Percentiles rank a stretch among this genome's conserved stretches.
phyloP scores from a whole-genome alignment of 106 monocot species.

The Dendrobium nobile region DNA sequence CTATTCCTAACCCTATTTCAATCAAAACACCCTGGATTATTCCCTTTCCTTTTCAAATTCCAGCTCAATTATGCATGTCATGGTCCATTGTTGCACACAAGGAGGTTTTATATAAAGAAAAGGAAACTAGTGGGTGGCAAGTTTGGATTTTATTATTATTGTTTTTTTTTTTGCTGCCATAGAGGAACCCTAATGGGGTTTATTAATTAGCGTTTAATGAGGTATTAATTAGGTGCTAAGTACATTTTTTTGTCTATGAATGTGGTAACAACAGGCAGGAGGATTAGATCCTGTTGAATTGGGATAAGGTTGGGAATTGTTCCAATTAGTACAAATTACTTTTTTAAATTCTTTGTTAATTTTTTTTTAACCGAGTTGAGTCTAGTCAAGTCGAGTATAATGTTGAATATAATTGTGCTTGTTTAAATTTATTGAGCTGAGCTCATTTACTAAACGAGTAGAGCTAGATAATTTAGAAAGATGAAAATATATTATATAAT shows the following conservation, averaged over 20 bases:
- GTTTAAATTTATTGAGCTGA: too few relatives aligned
- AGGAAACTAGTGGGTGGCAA: background rate
- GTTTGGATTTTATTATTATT: background rate
- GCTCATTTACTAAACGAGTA: too few relatives aligned
- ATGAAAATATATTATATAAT: too few relatives aligned
- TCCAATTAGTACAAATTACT: too few relatives aligned
- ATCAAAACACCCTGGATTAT: constrained; percentile 21
- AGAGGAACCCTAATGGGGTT: background rate
- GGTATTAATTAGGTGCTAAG: background rate
- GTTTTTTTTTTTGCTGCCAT: background rate
- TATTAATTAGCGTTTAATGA: background rate
- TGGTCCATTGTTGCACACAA: background rate
- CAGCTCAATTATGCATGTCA: constrained; percentile 6
- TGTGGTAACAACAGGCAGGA: background rate
- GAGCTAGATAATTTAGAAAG: too few relatives aligned
- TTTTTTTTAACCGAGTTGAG: too few relatives aligned
- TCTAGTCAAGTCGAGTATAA: too few relatives aligned
- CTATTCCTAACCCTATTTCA: constrained; percentile 1
- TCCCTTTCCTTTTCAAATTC: background rate
- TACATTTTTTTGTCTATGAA: background rate
- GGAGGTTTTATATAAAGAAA: background rate
- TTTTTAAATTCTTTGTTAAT: too few relatives aligned
- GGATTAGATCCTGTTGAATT: background rate
- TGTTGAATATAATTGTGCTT: too few relatives aligned
- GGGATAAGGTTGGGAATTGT: background rate